Evolutionary conservation across 768 basidiomycete genomes (phyloP).

Genomic region (Mycena amicta): DNA sequence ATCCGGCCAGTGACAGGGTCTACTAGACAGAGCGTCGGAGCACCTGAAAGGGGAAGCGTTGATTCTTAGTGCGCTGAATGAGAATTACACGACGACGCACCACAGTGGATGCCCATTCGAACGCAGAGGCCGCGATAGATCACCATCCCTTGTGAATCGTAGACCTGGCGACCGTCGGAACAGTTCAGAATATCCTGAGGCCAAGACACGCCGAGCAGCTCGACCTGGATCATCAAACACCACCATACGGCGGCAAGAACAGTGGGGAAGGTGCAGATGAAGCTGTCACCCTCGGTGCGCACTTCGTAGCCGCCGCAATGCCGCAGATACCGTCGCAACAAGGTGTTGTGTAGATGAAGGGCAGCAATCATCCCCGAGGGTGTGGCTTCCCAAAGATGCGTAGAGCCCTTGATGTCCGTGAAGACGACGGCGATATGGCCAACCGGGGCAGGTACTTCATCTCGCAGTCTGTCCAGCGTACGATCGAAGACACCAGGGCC

Average conservation of each 20-base stretch:
- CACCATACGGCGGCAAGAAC: conserved; percentile 86
- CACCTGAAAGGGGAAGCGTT: no score
- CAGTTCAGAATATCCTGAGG: conserved; percentile 91
- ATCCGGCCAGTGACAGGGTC: conserved; percentile 91
- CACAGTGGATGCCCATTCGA: conserved; percentile 96
- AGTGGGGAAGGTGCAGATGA: conserved; percentile 97
- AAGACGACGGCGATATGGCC: conserved; percentile 93
- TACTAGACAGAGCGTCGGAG: conserved; percentile 79
- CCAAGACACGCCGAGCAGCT: conserved; percentile 83
- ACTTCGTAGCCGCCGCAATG: conserved; percentile 96
- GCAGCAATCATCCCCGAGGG: conserved; percentile 87
- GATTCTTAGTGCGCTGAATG: no score
- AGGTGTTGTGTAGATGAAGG: conserved; percentile 83
- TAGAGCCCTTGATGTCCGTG: conserved; percentile 97
- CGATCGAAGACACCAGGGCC: conserved; percentile 51
- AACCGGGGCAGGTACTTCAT: conserved; percentile 79
- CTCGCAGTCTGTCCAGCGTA: conserved; percentile 63
- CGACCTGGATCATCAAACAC: conserved; percentile 85
- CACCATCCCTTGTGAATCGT: conserved; percentile 63
- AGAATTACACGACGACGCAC: no score
- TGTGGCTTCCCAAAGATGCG: conserved; percentile 93
- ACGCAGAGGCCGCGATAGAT: conserved; percentile 88
- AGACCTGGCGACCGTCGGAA: conserved; percentile 82
- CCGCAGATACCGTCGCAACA: conserved; percentile 86
- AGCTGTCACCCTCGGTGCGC: conserved; percentile 98